Base-by-base conservation (phyloP, 495 filamentous ascomycete genomes). In the Penicillium atrosanguineum region DNA sequence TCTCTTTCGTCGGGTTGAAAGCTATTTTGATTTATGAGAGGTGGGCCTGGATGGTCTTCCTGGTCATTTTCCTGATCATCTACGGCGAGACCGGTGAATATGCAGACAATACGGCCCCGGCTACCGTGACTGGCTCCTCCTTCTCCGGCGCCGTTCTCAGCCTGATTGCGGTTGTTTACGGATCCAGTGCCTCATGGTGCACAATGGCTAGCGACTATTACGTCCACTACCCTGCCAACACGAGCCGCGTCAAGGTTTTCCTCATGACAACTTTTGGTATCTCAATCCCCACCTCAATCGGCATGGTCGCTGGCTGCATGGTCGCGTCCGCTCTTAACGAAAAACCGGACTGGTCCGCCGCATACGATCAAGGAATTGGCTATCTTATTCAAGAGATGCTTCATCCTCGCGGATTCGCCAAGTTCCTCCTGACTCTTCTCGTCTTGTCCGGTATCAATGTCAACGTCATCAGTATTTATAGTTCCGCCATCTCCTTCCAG, bases 171-270 rank as follows among this genome's bases (percentile, higher is more conserved):
- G 72, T 86, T 55, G 69, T 82, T 42, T 86, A 83, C 60, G 80
- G 79, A 15, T 80, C 76, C 4, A 78, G 78, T n/a, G 78, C 76
- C 0, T 82, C 77, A 23, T 83, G 84, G 81, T 75, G 73, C 23
- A 80, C 83, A 1, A 81, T 85, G 44, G 81, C 78, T 0, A 75
- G 75, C 0, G 84, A 86, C 59, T 87, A 80, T 56, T 86, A 85
- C 59, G 80, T 82, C 7, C 75, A 85, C 44, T 85, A 85, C 54
- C 83, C 83, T 0, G 72, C 69, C 44, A 65, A 74, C 20, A 79
- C 76, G 14, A 69, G 69, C 21, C 71, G 72, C 26, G 57, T 71
- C 42, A 83, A 79, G 56, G 71, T 85, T 18, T 87, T 84, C 74
- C 50, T 78, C 60, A 69, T 65, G 52, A 72, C 68, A 0, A 68